Conservation (phyloP, 2,329 filamentous ascomycete genomes). For the Talaromyces amestolkiae region DNA sequence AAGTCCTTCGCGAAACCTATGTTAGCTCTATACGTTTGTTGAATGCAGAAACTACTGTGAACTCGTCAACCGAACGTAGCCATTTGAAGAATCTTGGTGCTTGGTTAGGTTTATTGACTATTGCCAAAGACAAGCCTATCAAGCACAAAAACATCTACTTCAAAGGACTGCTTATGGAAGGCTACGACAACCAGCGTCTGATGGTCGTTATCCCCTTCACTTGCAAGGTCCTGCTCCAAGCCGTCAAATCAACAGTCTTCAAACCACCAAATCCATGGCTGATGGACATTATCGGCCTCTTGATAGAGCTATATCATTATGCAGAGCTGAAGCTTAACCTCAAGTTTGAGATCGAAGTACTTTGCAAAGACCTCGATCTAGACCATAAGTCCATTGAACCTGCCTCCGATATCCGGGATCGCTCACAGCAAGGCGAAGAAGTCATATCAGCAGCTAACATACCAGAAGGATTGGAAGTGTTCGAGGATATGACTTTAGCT, state of each 20-base stretch:
- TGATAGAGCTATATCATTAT: conserved; percentile 91
- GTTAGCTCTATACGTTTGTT: conserved; percentile 80
- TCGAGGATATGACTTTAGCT: conserved; percentile 78
- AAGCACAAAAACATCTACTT: conserved; percentile 96
- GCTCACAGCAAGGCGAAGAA: conserved; percentile 60
- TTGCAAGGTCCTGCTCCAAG: conserved; percentile 89
- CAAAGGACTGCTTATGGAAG: conserved; percentile 90
- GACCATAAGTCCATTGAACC: conserved; percentile 90
- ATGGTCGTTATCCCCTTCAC: conserved; percentile 95
- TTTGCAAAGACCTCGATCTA: conserved; percentile 88
- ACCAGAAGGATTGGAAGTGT: conserved; percentile 71
- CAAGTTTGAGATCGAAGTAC: conserved; percentile 97
- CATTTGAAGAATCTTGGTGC: conserved; percentile 90
- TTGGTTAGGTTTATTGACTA: conserved; percentile 90
- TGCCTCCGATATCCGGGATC: conserved; percentile 78
- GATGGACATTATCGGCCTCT: conserved; percentile 88
- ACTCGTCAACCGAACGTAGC: conserved; percentile 76
- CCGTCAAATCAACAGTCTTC: conserved; percentile 81
- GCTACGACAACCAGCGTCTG: conserved; percentile 85
- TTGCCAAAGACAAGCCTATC: conserved; percentile 92
- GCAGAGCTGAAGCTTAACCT: conserved; percentile 93
- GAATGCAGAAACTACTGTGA: conserved; percentile 83
- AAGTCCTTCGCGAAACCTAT: conserved; percentile 92
- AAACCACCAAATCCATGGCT: conserved; percentile 94
- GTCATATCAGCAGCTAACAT: conserved; percentile 55